Conservation (phyloP, 192 early-diverging fungal species). For the Cetraspora pellucida region DNA sequence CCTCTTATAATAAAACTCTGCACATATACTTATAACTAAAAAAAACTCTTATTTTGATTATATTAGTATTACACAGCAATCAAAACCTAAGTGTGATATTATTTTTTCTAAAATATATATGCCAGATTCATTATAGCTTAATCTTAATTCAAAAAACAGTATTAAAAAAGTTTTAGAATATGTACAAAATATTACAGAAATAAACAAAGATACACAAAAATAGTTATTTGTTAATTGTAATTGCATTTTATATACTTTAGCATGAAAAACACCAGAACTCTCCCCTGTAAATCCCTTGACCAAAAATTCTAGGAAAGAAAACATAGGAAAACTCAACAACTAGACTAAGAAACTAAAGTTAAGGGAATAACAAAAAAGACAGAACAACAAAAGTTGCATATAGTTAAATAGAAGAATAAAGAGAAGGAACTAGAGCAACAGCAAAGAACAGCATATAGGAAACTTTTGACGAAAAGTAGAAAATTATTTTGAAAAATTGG, state of each 20-base stretch:
- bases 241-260: conserved; percentile 4
- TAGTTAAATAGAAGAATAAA: too few relatives aligned
- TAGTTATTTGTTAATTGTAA: background rate
- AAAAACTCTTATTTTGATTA: background rate
- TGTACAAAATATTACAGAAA: background rate
- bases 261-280: too few relatives aligned
- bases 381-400: too few relatives aligned
- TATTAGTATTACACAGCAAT: conserved; percentile 20
- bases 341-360: too few relatives aligned
- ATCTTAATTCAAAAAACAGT: conserved; percentile 6
- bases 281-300: too few relatives aligned
- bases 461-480: too few relatives aligned
- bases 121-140: background rate
- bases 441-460: too few relatives aligned
- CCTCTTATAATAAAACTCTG: background rate
- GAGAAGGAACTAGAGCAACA: too few relatives aligned
- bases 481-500: too few relatives aligned
- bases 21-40: background rate
- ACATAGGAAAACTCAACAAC: too few relatives aligned
- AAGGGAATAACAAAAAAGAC: too few relatives aligned
- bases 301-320: too few relatives aligned
- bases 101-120: background rate
- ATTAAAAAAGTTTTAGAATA: background rate
- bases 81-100: background rate
- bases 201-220: background rate